Base-by-base conservation (phyloP, 108 stramenopile genomes). In the Thalassiosira profunda region DNA sequence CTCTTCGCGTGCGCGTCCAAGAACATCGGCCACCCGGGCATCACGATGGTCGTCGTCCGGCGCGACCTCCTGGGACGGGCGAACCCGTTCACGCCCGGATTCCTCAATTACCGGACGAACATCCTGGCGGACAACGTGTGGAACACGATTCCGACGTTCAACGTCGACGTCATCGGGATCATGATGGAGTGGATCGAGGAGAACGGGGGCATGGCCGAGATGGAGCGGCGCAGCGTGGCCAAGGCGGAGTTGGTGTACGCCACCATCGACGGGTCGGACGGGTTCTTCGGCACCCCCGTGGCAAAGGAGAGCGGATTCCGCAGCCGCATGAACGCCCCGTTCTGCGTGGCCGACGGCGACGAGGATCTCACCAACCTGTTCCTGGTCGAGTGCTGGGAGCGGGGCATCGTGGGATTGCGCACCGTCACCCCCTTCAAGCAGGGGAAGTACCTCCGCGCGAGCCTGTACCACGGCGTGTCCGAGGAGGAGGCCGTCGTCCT, bases 1-100 rank as follows among this genome's bases (percentile, higher is more conserved):
- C 17, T 80, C 20, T 80, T 68, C 34, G 72, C 79, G n/a, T 80
- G 79, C 55, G 79, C 79, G 14, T 80, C 79, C 72, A 80, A 80
- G 23, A 80, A 80, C 29, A 70, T 80, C 41, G 79, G 79, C 12
- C 79, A 80, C 75, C 72, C 79, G 10, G 79, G 79, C 33, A 21
- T 80, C 2, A 80, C 79, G 18, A 33, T 66, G 37, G 73, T 74
- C 17, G 43, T 79, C 24, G 47, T 80, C 29, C 67, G 79, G 17
- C 57, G 60, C 33, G 79, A 80, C 49, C 36, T 80, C 17, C 10
- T 74, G n/a, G 73, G 71, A 41, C 23, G 41, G 9, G 33, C 65
- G 2, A 58, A 69, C 23, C 58, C 66, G 8, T 28, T 58, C 23
- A 61, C 58, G 11, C 79, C 79, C 0, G 79, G 79, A 20, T 34